Conservation (phyloP, 2,329 filamentous ascomycete species). For the Neopestalotiopsis sp. region DNA sequence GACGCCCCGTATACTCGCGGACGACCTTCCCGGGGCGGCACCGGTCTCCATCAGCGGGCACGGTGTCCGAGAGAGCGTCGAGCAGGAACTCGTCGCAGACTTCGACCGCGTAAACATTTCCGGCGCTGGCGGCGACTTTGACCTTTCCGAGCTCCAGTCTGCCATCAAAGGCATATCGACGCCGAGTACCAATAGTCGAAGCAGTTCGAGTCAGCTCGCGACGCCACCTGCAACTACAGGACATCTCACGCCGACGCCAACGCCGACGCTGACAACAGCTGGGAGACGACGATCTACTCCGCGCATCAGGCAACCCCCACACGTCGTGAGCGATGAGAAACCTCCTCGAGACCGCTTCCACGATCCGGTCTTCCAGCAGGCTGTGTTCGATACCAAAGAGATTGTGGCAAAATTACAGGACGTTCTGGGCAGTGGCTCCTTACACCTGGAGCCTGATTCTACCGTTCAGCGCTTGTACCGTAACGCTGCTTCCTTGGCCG, state of each 20-base stretch:
- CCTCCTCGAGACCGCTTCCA: slow-evolving; percentile 11
- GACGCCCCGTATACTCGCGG: not conserved
- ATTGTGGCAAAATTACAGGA: not conserved
- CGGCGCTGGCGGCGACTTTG: not conserved
- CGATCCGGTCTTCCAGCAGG: slow-evolving; percentile 5
- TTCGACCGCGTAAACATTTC: not conserved
- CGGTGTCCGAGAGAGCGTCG: not conserved
- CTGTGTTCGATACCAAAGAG: not conserved
- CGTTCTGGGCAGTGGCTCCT: slow-evolving; percentile 1
- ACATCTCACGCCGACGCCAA: not conserved
- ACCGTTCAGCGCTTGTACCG: slow-evolving; percentile 32
- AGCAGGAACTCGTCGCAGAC: not conserved
- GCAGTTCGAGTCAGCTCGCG: not conserved
- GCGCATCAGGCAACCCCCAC: not conserved
- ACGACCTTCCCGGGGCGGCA: not conserved
- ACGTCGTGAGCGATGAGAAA: slow-evolving; percentile 8
- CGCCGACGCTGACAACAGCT: not conserved
- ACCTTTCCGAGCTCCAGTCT: not conserved
- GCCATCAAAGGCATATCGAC: slow-evolving; percentile 5
- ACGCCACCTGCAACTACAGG: not conserved
- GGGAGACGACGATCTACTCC: slow-evolving; percentile 7
- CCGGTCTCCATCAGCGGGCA: not conserved
- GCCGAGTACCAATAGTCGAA: not conserved
- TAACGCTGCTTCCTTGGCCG: slow-evolving; percentile 37
- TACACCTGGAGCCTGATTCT: slow-evolving; percentile 6